Base-by-base conservation (phyloP, 2,329 filamentous ascomycete genomes). In the Xylariales sp. region DNA sequence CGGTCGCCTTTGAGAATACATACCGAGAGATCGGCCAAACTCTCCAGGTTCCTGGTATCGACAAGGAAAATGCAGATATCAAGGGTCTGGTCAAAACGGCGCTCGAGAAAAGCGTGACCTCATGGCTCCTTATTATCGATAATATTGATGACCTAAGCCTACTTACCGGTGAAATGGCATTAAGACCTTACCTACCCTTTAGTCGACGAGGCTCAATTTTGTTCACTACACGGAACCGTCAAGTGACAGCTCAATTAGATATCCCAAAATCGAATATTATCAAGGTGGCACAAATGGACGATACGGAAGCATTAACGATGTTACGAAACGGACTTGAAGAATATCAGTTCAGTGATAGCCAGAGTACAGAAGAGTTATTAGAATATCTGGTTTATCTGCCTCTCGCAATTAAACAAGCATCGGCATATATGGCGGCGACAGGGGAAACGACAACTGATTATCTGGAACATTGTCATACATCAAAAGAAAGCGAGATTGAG, bases 61-160 rank as follows among this genome's bases (percentile, higher is more conserved):
- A 62, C 5, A 44, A 65, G 12, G 44, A 54, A 2, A 51, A 59
- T 4, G 53, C 50, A 2, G 57, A 70, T 37, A 34, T 63, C 2
- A 65, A 57, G 31, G 15, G 19, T 13, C 51, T 66, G 2, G 58
- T 70, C 5, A 62, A 62, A 27, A 28, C 28, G 5, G 48, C 46
- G 10, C 41, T 70, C 3, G 58, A 49, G 37, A 37, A 43, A 6
- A 41, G 25, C 12, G 40, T 27, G 3, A 51, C 54, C 2, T 40
- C 42, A 2, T 70, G 64, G 67, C 50, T 70, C 2, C 38, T 71
- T 27, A 50, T 72, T 29, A 37, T 71, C n/a, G 66, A 72, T 38
- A 71, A 69, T 36, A 61, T 61, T 11, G 64, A 71, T 38, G 62
- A 71, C 39, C 33, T 33, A 4, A 40, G 56, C 2, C 39, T 17